Evolutionary conservation across 78 protist species (phyloP), one percentile per base, ranked within the genome.

Genomic region (Mantamonas sphyraenae): DNA sequence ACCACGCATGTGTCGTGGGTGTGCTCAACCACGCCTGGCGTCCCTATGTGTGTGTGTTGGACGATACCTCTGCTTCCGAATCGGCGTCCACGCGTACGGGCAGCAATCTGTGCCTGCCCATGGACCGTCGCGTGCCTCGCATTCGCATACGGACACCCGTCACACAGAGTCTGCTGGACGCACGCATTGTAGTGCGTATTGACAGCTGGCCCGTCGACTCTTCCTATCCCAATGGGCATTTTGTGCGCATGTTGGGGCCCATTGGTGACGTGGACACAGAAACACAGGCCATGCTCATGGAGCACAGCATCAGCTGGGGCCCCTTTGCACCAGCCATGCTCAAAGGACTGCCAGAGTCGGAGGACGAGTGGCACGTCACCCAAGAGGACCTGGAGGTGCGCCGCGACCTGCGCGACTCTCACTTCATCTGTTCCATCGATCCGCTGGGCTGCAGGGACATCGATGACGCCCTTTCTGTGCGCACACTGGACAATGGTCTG

Each of bases 391-490:
- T 14, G 55, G 8, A 7, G 33, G 12, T 2, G 35, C 33, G 79
- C 31, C 19, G 3, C 8, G 79, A 74, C 60, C n/a, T 74, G 22
- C 53, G 79, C 35, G 65, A 51, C 33, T 37, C 5, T 20, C 7
- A 12, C 31, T 14, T 74, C 60, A 14, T 4, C 40, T n/a, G n/a
- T n/a, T 38, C 64, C 47, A 37, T 74, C n/a, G 79, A 74, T 14
- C 79, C 79, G 2, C 71, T 24, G 53, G 91, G 91, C 22, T 89
- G 93, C 74, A 82, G 40, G 50, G 93, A 89, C 59, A 89, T 89
- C 58, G 93, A 89, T 42, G 93, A 89, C 31, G 87, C 88, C 0
- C 47, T 89, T 40, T 91, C 85, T 56, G 59, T 53, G 22, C 56
- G n/a, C n/a, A 28, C 10, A 12, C 40, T 76, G 3, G 28, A 9